Percentiles rank a stretch among this genome's conserved stretches.
phyloP scores from a whole-genome alignment of 345 rosid species.

The Populus deltoides region DNA sequence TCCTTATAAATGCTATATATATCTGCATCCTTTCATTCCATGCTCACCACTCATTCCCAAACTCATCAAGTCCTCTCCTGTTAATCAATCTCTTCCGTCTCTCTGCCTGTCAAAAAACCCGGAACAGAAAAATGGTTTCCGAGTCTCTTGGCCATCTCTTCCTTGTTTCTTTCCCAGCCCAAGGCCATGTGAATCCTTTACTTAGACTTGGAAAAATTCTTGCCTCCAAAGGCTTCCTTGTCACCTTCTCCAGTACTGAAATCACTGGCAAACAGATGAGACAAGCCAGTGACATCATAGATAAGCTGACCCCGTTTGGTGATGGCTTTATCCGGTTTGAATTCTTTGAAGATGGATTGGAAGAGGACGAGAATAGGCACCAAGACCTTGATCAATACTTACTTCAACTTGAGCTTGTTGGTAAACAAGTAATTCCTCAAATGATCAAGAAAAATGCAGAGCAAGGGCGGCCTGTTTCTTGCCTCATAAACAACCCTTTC shows the following conservation, averaged over 20 bases:
- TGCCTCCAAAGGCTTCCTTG: slow-evolving; percentile 73
- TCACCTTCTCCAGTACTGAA: slow-evolving; percentile 60
- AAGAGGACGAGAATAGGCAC: slow-evolving; percentile 50
- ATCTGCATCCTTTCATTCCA: too few relatives aligned
- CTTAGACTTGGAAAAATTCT: slow-evolving; percentile 74
- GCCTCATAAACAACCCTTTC: slow-evolving; percentile 81
- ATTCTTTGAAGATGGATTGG: slow-evolving; percentile 62
- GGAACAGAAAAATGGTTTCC: slow-evolving; percentile 26
- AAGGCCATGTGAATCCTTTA: slow-evolving; percentile 83
- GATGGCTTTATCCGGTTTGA: slow-evolving; percentile 66
- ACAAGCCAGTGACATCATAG: slow-evolving; percentile 39
- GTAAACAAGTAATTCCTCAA: slow-evolving; percentile 39
- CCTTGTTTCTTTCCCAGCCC: slow-evolving; percentile 75
- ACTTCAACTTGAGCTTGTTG: slow-evolving; percentile 50
- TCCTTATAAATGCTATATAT: too few relatives aligned
- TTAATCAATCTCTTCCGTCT: too few relatives aligned
- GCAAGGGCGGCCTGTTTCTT: slow-evolving; percentile 61
- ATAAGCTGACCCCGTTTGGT: slow-evolving; percentile 49
- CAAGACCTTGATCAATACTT: slow-evolving; percentile 35
- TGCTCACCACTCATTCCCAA: too few relatives aligned
- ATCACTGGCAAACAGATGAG: slow-evolving; percentile 52
- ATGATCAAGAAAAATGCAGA: slow-evolving; percentile 49
- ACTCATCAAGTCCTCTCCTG: too few relatives aligned
- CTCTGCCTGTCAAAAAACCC: too few relatives aligned
- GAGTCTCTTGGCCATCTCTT: slow-evolving; percentile 53